Evolutionary conservation across 768 basidiomycete species (phyloP), one percentile per base, ranked within the genome.

Genomic region (Antrodiella citrinella): DNA sequence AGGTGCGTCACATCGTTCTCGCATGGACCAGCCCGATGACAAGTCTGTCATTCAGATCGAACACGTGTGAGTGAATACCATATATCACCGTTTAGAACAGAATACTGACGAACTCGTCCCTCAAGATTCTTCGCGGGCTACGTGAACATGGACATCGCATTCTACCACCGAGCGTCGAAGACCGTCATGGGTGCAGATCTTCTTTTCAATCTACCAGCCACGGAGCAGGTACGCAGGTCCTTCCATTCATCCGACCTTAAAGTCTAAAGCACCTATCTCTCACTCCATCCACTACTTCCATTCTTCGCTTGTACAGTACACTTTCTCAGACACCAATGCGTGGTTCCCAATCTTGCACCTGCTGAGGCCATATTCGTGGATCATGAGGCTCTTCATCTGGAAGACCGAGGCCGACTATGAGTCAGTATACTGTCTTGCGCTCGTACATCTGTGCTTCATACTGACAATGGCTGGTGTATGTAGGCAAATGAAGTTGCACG

Each of bases 121-220:
- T 30, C 46, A 51, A 81, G 79, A 55, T 83, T 82, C 58, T 84
- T 85, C 59, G 69, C 80, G 11, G 81, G 81, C 3, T 73, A 77
- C 59, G 68, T 65, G 48, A 86, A 86, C 57, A 82, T 84, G 62
- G 89, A 91, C 50, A 75, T 90, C 12, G 85, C 87, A 0, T 88
- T 84, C 64, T 75, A 82, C 48, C 89, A 93, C 60, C 67, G 69
- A 22, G 67, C 77, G 2, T 82, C 80, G 11, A 83, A 79, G 61
- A 77, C 82, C 0, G 67, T 91, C 38, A 75, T 91, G 46, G 72
- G 83, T 61, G 90, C 86, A 2, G 90, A 93, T 62, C 69, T 92
- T 42, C 62, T 91, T 2, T 77, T 87, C 69, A 91, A 91, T 66
- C 69, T 91, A n/a, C 87, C 88, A 2, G 70, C 75, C 5, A 80